phyloP scores from a whole-genome alignment of 176 grass and related monocot genomes.

The Neostapfia colusana region DNA sequence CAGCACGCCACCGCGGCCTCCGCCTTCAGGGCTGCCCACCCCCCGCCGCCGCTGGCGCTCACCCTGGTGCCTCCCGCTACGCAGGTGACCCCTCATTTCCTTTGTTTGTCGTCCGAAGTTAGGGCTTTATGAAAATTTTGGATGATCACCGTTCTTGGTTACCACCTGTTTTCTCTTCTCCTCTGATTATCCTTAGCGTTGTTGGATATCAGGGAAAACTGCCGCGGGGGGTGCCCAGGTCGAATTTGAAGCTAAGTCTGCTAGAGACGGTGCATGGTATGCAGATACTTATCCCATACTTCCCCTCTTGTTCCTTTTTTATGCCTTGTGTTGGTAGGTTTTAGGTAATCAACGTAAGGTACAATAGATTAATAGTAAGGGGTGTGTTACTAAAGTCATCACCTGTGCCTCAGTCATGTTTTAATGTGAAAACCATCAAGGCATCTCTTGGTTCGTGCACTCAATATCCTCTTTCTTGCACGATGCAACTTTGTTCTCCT shows the following conservation, averaged over 20 bases:
- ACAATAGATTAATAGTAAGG: background rate
- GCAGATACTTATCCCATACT: background rate
- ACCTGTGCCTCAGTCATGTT: background rate
- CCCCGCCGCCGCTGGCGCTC: background rate
- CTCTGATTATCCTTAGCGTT: background rate
- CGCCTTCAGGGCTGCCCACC: slow-evolving; percentile 49
- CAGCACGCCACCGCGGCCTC: slow-evolving; percentile 37
- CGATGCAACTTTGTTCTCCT: background rate
- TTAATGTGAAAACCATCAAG: background rate
- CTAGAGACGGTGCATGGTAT: slow-evolving; percentile 84
- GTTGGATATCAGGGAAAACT: slow-evolving; percentile 44
- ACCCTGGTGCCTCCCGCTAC: slow-evolving; percentile 43
- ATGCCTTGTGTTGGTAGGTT: background rate
- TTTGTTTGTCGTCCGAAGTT: background rate
- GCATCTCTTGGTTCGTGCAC: background rate
- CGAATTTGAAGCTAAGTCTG: slow-evolving; percentile 86
- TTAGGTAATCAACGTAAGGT: background rate
- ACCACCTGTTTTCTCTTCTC: background rate
- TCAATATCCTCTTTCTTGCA: background rate
- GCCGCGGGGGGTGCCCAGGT: slow-evolving; percentile 43
- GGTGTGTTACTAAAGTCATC: background rate
- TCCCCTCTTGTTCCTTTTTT: background rate
- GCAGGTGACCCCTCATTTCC: slow-evolving; percentile 44
- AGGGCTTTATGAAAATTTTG: background rate
- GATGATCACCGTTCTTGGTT: background rate